phyloP scores from a whole-genome alignment of 192 early-diverging fungal species.

The Oehlia diaphana region DNA sequence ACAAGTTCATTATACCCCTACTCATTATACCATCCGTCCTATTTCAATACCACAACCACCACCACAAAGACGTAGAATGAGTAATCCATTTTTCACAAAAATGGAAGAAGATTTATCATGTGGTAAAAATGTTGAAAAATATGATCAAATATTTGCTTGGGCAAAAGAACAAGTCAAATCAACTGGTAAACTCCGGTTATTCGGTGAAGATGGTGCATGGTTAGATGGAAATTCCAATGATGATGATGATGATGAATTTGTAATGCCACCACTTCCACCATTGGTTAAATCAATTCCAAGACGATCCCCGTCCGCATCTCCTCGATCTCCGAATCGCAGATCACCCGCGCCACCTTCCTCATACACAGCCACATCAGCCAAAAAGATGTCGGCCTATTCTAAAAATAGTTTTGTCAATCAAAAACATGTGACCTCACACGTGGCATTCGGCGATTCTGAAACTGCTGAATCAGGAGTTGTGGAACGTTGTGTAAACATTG shows the following conservation, averaged over 20 bases:
- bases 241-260: conserved; percentile 4
- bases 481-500: conserved; percentile 15
- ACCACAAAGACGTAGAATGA: neutral
- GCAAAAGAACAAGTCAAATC: conserved; percentile 27
- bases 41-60: neutral
- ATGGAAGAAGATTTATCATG: neutral
- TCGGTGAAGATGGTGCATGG: conserved; percentile 14
- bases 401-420: neutral
- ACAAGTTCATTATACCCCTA: conserved; percentile 31
- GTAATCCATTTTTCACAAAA: neutral
- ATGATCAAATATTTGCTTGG: conserved; percentile 22
- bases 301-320: neutral
- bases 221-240: neutral
- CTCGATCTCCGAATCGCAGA: neutral
- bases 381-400: neutral
- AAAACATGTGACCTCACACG: neutral
- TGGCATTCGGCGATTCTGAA: neutral
- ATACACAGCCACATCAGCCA: neutral
- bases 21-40: conserved; percentile 3
- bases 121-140: neutral
- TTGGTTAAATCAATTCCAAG: neutral
- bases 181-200: conserved; percentile 10
- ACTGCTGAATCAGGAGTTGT: conserved; percentile 14
- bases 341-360: neutral
- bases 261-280: conserved; percentile 3